These are phyloP conservation scores for Penicillium maclennaniae DNA, from an alignment of 495 filamentous ascomycete species.

Conservation along the genomic window DNA sequence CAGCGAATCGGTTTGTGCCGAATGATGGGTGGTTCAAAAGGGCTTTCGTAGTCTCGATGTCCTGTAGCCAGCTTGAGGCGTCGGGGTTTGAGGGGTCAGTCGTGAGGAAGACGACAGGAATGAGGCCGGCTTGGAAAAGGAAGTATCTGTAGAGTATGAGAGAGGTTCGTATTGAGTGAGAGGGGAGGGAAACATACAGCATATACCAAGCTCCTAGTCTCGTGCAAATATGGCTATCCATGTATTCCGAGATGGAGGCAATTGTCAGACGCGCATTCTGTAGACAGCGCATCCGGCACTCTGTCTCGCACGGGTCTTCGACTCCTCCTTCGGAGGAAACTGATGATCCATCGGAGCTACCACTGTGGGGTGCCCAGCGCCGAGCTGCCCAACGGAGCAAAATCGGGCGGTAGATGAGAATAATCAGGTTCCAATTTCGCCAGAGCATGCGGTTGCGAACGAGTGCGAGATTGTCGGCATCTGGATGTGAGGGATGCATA, in stretches of 20 bases:
- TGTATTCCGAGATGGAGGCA: slow-evolving; percentile 42
- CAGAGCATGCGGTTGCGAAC: slow-evolving; percentile 44
- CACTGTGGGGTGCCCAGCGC: slow-evolving; percentile 34
- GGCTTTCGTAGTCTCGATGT: slow-evolving; percentile 44
- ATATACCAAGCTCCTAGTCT: slow-evolving; percentile 50
- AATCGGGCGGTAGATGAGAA: slow-evolving; percentile 51
- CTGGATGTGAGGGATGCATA: slow-evolving; percentile 19
- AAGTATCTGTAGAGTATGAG: slow-evolving; percentile 36
- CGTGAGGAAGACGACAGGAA: slow-evolving; percentile 49
- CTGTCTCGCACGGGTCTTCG: slow-evolving; percentile 41
- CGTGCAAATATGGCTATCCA: slow-evolving; percentile 39
- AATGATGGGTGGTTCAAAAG: slow-evolving; percentile 42
- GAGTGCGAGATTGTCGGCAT: slow-evolving; percentile 35
- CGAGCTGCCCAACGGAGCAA: slow-evolving; percentile 47
- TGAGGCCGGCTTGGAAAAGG: slow-evolving; percentile 51
- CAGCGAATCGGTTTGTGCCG: slow-evolving; percentile 41
- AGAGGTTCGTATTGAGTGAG: not conserved
- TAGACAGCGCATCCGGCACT: slow-evolving; percentile 42
- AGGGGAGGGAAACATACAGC: slow-evolving; percentile 32
- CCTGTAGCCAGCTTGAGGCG: slow-evolving; percentile 42
- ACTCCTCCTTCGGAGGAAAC: slow-evolving; percentile 26
- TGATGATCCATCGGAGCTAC: slow-evolving; percentile 19
- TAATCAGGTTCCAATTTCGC: slow-evolving; percentile 51
- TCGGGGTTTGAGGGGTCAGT: slow-evolving; percentile 44
- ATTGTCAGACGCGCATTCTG: slow-evolving; percentile 44